Conservation (phyloP, 371 early-diverging fungal species). For the Mortierella sp. region DNA sequence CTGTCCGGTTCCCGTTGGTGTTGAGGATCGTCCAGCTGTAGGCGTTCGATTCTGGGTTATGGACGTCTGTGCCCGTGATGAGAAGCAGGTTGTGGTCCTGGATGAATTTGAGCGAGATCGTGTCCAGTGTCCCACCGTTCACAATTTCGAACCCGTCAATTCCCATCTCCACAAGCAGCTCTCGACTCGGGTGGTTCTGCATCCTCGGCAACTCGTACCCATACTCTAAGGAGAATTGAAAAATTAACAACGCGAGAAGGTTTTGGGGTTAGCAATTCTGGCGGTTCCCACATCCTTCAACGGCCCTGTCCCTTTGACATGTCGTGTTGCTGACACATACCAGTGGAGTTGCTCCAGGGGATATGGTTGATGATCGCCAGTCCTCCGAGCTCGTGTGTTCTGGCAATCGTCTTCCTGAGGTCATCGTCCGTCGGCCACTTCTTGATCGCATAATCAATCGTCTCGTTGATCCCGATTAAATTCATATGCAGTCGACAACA, state of each 20-base stretch:
- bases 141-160: constrained; percentile 83
- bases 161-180: constrained; percentile 73
- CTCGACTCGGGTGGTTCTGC: constrained; percentile 76
- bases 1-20: constrained; percentile 60
- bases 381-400: constrained; percentile 78
- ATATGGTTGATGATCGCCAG: constrained; percentile 87
- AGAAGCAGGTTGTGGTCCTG: constrained; percentile 62
- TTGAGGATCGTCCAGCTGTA: constrained; percentile 77
- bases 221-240: constrained; percentile 49
- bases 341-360: constrained; percentile 82
- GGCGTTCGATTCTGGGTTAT: constrained; percentile 70
- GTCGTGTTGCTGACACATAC: constrained; percentile 2
- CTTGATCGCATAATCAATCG: constrained; percentile 64
- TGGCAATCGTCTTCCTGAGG: constrained; percentile 68
- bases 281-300: background rate
- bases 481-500: constrained; percentile 87
- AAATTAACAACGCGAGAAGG: background rate
- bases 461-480: constrained; percentile 79
- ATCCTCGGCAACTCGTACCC: constrained; percentile 71
- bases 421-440: constrained; percentile 77
- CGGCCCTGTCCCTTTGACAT: background rate
- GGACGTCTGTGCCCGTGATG: constrained; percentile 80
- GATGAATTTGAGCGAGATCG: constrained; percentile 67
- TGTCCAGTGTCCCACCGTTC: constrained; percentile 74
- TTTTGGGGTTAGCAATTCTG: background rate